Conservation (phyloP, 2,329 filamentous ascomycete genomes). For the Dryadomyces quercivorus region DNA sequence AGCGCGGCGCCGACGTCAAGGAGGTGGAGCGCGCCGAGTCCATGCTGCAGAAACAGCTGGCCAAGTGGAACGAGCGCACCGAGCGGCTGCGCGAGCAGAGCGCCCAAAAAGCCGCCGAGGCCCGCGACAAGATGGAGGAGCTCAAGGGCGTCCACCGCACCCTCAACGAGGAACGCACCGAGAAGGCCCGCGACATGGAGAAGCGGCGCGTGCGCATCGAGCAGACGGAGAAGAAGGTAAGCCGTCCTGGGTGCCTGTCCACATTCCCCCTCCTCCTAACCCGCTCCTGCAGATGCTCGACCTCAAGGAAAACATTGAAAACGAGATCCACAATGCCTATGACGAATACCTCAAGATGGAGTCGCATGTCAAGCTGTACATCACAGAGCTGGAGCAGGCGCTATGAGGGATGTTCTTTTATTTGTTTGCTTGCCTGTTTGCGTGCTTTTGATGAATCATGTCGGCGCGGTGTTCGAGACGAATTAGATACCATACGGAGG, state of each 20-base stretch:
- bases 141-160: constrained; percentile 67
- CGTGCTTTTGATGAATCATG: constrained; percentile 16
- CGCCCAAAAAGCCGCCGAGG: constrained; percentile 66
- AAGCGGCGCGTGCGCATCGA: constrained; percentile 85
- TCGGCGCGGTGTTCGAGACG: constrained; percentile 4
- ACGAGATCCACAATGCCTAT: constrained; percentile 77
- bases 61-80: constrained; percentile 77
- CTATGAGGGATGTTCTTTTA: constrained; percentile 27
- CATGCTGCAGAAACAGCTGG: constrained; percentile 69
- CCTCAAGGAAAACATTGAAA: constrained; percentile 94
- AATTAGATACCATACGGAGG: constrained; percentile 20
- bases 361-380: constrained; percentile 92
- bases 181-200: constrained; percentile 88
- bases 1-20: constrained; percentile 77
- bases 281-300: constrained; percentile 82
- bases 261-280: constrained; percentile 12
- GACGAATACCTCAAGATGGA: constrained; percentile 98
- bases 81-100: constrained; percentile 72
- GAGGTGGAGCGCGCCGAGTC: constrained; percentile 85
- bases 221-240: constrained; percentile 95
- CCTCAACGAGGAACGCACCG: constrained; percentile 71
- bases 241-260: constrained; percentile 13
- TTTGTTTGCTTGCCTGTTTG: constrained; percentile 8
- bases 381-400: constrained; percentile 96
- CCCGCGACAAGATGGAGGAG: constrained; percentile 84